Evolutionary conservation across 768 basidiomycete genomes (phyloP), one percentile per base, ranked within the genome.

Genomic region (Infundibulicybe gibba): DNA sequence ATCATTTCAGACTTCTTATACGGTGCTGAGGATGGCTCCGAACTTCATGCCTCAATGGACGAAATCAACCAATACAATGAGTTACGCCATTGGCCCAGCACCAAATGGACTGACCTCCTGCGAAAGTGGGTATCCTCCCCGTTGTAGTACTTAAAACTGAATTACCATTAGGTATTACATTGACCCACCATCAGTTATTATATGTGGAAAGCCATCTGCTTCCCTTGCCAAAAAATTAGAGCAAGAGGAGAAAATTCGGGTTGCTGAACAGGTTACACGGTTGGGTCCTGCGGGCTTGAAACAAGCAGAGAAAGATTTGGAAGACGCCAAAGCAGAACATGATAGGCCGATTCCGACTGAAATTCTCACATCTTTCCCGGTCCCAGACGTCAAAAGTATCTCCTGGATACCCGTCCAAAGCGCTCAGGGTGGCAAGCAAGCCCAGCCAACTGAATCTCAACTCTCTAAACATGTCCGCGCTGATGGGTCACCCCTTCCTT

Each of bases 141-240:
- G 21, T 43, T 47, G 11, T n/a, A 20, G 31, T 17, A 31, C 40
- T 41, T n/a, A 32, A 51, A 42, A 32, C 45, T 12, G 41, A 31
- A 31, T 17, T 43, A 41, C 41, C 40, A 42, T 33, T 53, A 97
- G 94, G 57, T 94, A 90, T 63, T 89, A 85, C 53, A 69, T 94
- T 41, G 77, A 88, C 47, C 77, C 81, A 0, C 75, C 84, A 15
- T 80, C 82, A 16, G 72, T 90, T 39, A 80, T 90, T n/a, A 71
- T 97, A 41, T 65, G 84, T 30, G 95, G 94, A 17, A 90, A 84
- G 59, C 97, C 97, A 3, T 98, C 97, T 1, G 87, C 91, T 3
- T 69, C 67, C 12, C 76, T 98, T 21, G 89, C 87, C 0, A 85
- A 86, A 32, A 83, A 82, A 53, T 75, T 98, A 19, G 90, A 94